These are phyloP conservation scores for Trichoderma afroharzianum DNA, from an alignment of 2,329 filamentous ascomycete genomes.

Conservation along the genomic window DNA sequence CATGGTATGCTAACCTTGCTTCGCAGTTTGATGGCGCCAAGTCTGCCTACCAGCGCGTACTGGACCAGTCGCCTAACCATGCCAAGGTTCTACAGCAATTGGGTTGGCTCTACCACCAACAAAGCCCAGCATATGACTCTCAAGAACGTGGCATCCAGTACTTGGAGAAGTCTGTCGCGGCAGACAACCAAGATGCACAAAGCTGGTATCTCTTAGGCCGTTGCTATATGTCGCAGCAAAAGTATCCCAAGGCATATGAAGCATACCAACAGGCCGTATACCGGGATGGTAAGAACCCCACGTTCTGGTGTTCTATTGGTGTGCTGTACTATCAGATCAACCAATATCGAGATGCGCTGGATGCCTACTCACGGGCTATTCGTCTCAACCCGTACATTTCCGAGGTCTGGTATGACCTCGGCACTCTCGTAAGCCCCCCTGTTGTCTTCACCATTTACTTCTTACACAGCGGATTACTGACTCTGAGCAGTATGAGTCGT, in stretches of 20 bases:
- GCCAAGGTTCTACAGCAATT: conserved; percentile 98
- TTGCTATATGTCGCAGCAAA: conserved; percentile 99
- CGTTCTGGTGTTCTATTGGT: conserved; percentile 99
- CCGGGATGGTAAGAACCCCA: conserved; percentile 93
- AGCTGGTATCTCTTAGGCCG: conserved; percentile 97
- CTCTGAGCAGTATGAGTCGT: conserved; percentile 78
- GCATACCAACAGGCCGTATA: conserved; percentile 99
- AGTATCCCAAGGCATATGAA: conserved; percentile 97
- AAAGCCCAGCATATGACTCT: conserved; percentile 84
- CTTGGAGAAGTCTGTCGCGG: conserved; percentile 90
- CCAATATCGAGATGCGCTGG: conserved; percentile 94
- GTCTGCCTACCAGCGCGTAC: conserved; percentile 83
- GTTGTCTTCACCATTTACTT: background rate
- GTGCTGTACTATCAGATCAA: conserved; percentile 99
- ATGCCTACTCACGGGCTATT: conserved; percentile 96
- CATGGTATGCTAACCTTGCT: conserved; percentile 12
- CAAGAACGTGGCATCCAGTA: conserved; percentile 97
- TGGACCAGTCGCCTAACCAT: conserved; percentile 92
- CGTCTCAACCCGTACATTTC: conserved; percentile 97
- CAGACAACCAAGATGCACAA: conserved; percentile 94
- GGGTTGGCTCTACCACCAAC: conserved; percentile 95
- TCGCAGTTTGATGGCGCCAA: conserved; percentile 89
- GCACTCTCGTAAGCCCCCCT: conserved; percentile 71
- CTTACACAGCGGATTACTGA: conserved; percentile 28
- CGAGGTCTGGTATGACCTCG: conserved; percentile 98